phyloP scores from a whole-genome alignment of 495 filamentous ascomycete genomes.

The Annulohypoxylon nitens region DNA sequence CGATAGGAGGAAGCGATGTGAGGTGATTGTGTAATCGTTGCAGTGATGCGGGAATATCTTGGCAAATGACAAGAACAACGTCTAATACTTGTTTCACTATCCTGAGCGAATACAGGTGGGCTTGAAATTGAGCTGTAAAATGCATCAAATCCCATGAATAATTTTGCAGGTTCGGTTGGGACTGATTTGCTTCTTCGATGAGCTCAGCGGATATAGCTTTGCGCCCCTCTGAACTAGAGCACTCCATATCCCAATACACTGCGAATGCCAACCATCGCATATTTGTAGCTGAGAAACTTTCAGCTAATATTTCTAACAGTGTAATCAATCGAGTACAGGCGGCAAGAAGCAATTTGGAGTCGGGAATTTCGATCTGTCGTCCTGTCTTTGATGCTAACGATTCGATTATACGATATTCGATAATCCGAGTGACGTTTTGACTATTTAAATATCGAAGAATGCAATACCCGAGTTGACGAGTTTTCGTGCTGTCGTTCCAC shows the following conservation, averaged over 20 bases:
- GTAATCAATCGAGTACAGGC: constrained; percentile 41
- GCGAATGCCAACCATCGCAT: constrained; percentile 56
- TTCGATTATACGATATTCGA: constrained; percentile 64
- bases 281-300: constrained; percentile 23
- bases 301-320: constrained; percentile 26
- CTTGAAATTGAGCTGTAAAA: constrained; percentile 71
- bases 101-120: constrained; percentile 74
- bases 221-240: constrained; percentile 46
- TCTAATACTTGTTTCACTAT: constrained; percentile 70
- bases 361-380: constrained; percentile 47
- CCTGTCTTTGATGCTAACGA: constrained; percentile 50
- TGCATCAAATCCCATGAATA: constrained; percentile 73
- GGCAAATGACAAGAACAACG: constrained; percentile 42
- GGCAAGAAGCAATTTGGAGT: constrained; percentile 30
- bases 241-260: constrained; percentile 59
- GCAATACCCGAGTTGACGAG: constrained; percentile 71
- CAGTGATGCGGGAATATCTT: constrained; percentile 26
- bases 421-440: constrained; percentile 45
- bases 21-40: constrained; percentile 37
- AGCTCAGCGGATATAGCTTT: constrained; percentile 32
- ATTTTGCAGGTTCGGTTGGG: constrained; percentile 28
- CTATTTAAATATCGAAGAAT: constrained; percentile 60
- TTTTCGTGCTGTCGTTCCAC: constrained; percentile 69
- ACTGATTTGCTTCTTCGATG: constrained; percentile 7
- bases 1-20: constrained; percentile 37